Conservation (phyloP, 208 protist species). For the Leptomonas pyrrhocoris region DNA sequence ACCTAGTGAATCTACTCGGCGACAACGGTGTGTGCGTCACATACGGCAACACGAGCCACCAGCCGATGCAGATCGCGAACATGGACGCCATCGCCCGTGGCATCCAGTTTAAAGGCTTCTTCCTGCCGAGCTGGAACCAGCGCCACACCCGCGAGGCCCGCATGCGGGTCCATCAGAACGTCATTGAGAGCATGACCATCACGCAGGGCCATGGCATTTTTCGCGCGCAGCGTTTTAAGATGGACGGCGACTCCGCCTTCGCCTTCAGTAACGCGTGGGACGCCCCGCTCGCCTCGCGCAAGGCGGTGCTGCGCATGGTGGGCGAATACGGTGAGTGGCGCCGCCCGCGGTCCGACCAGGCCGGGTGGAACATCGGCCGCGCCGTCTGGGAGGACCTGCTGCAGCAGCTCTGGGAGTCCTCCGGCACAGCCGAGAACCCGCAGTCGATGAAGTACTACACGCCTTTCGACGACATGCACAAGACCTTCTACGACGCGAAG, state of each 20-base stretch:
- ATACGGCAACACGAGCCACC: slow-evolving; percentile 96
- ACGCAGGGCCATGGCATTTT: slow-evolving; percentile 89
- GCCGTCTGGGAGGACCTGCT: slow-evolving; percentile 88
- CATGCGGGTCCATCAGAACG: slow-evolving; percentile 89
- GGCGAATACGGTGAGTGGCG: slow-evolving; percentile 93
- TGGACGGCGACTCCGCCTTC: slow-evolving; percentile 85
- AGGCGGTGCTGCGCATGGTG: slow-evolving; percentile 88
- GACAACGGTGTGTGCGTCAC: slow-evolving; percentile 94
- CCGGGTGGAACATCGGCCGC: slow-evolving; percentile 80
- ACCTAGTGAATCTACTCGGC: slow-evolving; percentile 90
- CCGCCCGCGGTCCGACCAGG: slow-evolving; percentile 73
- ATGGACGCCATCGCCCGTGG: slow-evolving; percentile 92
- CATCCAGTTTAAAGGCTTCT: slow-evolving; percentile 93
- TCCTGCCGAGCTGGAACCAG: slow-evolving; percentile 88
- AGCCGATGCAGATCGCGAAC: slow-evolving; percentile 94
- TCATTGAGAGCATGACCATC: slow-evolving; percentile 91
- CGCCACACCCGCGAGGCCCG: slow-evolving; percentile 86
- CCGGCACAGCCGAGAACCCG: slow-evolving; percentile 81
- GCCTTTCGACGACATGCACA: slow-evolving; percentile 84
- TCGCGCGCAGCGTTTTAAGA: slow-evolving; percentile 90
- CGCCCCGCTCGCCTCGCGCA: slow-evolving; percentile 80
- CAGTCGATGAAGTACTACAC: slow-evolving; percentile 95
- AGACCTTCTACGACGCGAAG: slow-evolving; percentile 77
- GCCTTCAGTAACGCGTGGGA: slow-evolving; percentile 92
- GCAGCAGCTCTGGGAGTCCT: slow-evolving; percentile 87